phyloP scores from a whole-genome alignment of 495 filamentous ascomycete species.

The Clavariopsis aquatica region DNA sequence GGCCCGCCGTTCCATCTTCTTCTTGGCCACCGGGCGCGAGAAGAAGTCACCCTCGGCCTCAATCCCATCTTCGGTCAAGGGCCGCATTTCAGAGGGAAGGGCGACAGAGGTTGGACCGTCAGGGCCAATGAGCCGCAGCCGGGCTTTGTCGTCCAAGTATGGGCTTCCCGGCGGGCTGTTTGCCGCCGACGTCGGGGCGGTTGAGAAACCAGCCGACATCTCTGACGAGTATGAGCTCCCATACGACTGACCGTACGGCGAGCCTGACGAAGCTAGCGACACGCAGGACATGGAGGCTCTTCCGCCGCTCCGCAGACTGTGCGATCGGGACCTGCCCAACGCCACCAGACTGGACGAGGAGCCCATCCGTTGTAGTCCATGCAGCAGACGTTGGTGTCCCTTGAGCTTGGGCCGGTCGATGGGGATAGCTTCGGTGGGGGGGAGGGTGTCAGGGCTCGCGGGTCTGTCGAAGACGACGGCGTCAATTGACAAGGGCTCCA shows the following conservation, averaged over 20 bases:
- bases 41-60: constrained; percentile 51
- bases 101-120: constrained; percentile 55
- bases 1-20: constrained; percentile 45
- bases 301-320: constrained; percentile 62
- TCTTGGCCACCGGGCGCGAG: constrained; percentile 44
- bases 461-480: constrained; percentile 35
- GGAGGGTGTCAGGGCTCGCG: constrained; percentile 9
- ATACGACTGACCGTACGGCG: constrained; percentile 52
- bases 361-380: constrained; percentile 82
- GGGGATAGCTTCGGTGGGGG: constrained; percentile 27
- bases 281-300: constrained; percentile 84
- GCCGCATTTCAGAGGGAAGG: constrained; percentile 65
- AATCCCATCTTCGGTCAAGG: constrained; percentile 47
- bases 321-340: constrained; percentile 58
- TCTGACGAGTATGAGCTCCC: constrained; percentile 63
- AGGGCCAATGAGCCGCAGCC: constrained; percentile 54
- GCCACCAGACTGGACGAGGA: constrained; percentile 77
- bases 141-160: constrained; percentile 49
- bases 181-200: constrained; percentile 61
- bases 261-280: constrained; percentile 66
- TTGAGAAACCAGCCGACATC: constrained; percentile 63
- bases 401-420: constrained; percentile 58
- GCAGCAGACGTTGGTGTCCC: constrained; percentile 72
- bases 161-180: constrained; percentile 53
- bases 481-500: constrained; percentile 41